A percentile compares a stretch with the other conserved stretches of the same genome.
phyloP scores from a whole-genome alignment of 805 yeast species.

The Cyberlindnera mycetangii region DNA sequence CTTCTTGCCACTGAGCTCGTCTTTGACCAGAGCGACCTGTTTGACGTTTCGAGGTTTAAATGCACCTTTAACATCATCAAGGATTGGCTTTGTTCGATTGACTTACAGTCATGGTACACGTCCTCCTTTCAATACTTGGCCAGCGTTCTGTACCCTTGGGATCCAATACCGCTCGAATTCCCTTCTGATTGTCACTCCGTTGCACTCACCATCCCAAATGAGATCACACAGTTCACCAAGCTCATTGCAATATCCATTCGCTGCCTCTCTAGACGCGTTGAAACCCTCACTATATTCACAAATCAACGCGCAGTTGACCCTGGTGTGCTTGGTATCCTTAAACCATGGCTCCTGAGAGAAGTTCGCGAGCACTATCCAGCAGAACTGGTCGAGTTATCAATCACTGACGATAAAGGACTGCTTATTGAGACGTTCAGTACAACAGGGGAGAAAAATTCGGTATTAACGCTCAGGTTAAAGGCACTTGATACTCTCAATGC shows the following conservation, averaged over 20 bases:
- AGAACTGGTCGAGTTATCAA: neutral
- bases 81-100: neutral
- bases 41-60: neutral
- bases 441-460: constrained; percentile 3
- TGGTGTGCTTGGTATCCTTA: neutral
- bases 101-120: no score
- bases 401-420: neutral
- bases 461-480: neutral
- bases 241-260: neutral
- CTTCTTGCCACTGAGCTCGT: neutral
- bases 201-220: neutral
- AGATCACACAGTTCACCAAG: neutral
- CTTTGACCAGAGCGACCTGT: neutral
- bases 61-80: neutral
- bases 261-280: neutral
- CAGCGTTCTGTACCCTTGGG: neutral
- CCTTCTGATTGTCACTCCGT: neutral
- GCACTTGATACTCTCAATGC: neutral
- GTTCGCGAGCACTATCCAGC: neutral
- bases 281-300: neutral
- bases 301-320: neutral
- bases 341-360: neutral
- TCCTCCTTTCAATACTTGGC: neutral
- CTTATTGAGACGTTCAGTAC: constrained; percentile 3
- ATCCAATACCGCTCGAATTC: neutral